These are phyloP conservation scores for Pelargonium fulgidum DNA, from an alignment of 441 rosid species.

Conservation along the genomic window DNA sequence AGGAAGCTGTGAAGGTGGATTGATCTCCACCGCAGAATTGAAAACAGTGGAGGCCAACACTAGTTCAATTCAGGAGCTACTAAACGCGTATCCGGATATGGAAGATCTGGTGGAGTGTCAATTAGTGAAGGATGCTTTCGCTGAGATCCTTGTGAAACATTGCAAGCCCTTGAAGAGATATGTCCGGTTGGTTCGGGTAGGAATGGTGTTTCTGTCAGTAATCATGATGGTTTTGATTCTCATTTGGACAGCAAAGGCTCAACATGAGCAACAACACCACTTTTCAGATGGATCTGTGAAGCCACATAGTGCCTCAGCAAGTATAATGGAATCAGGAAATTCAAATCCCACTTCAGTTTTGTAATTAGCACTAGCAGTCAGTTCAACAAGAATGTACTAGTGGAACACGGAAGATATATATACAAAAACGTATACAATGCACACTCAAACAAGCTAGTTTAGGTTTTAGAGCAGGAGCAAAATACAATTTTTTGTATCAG, in stretches of 20 bases:
- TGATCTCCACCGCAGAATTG: conserved; percentile 32
- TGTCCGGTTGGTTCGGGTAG: conserved; percentile 43
- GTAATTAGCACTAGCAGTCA: too few relatives aligned
- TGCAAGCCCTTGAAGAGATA: conserved; percentile 48
- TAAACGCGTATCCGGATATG: conserved; percentile 50
- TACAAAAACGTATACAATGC: too few relatives aligned
- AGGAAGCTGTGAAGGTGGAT: conserved; percentile 34
- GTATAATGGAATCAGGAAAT: too few relatives aligned
- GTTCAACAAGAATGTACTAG: too few relatives aligned
- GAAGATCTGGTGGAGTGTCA: conserved; percentile 49
- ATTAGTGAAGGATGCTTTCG: conserved; percentile 46
- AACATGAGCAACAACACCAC: conserved; percentile 29
- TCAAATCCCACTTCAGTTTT: too few relatives aligned
- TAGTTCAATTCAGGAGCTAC: conserved; percentile 39
- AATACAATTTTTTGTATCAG: too few relatives aligned
- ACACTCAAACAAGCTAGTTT: too few relatives aligned
- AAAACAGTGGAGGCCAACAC: conserved; percentile 37
- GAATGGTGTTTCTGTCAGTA: conserved; percentile 36
- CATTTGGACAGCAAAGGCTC: conserved; percentile 33
- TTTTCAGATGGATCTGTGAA: too few relatives aligned
- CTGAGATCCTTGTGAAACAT: conserved; percentile 40
- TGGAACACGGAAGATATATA: too few relatives aligned
- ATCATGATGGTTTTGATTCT: conserved; percentile 42
- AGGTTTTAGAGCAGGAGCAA: too few relatives aligned
- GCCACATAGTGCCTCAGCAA: too few relatives aligned